These are phyloP conservation scores for Liquidambar formosana DNA, from an alignment of 164 flowering plant genomes.

Conservation along the genomic window DNA sequence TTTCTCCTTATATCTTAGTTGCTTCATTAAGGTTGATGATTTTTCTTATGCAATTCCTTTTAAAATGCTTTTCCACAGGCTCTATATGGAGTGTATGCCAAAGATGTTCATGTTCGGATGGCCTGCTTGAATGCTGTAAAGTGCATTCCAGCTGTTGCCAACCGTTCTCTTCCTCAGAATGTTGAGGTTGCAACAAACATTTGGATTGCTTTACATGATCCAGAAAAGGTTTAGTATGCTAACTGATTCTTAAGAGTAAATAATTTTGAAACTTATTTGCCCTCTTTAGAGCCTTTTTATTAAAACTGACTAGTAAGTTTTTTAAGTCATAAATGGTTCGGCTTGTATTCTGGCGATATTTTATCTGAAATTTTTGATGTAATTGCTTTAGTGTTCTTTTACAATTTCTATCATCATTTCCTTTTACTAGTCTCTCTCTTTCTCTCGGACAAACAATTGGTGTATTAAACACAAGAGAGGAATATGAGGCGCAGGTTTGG, in stretches of 20 bases:
- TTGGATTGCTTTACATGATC: conserved; percentile 97
- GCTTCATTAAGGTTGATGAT: not conserved
- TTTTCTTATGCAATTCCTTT: conserved; percentile 1
- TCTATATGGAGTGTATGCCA: conserved; percentile 81
- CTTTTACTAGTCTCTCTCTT: too few relatives aligned
- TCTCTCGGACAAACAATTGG: too few relatives aligned
- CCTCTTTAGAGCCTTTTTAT: not conserved
- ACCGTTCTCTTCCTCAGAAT: conserved; percentile 68
- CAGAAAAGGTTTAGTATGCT: conserved; percentile 66
- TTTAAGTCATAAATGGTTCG: too few relatives aligned
- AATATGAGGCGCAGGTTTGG: too few relatives aligned
- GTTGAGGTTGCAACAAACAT: conserved; percentile 84
- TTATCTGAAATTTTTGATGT: too few relatives aligned
- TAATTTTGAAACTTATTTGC: not conserved
- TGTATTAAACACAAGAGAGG: too few relatives aligned
- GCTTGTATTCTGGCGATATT: too few relatives aligned
- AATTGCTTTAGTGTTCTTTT: too few relatives aligned
- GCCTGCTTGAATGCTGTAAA: conserved; percentile 94
- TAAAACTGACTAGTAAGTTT: too few relatives aligned
- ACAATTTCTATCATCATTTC: too few relatives aligned
- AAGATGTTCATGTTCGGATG: conserved; percentile 90
- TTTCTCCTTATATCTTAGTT: not conserved
- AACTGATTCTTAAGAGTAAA: not conserved
- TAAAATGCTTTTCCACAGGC: conserved; percentile 49
- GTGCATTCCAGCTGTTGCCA: conserved; percentile 87